A percentile compares a stretch with the other conserved stretches of the same genome.
phyloP scores from a whole-genome alignment of 768 basidiomycete species.

The Lentinula edodes region DNA sequence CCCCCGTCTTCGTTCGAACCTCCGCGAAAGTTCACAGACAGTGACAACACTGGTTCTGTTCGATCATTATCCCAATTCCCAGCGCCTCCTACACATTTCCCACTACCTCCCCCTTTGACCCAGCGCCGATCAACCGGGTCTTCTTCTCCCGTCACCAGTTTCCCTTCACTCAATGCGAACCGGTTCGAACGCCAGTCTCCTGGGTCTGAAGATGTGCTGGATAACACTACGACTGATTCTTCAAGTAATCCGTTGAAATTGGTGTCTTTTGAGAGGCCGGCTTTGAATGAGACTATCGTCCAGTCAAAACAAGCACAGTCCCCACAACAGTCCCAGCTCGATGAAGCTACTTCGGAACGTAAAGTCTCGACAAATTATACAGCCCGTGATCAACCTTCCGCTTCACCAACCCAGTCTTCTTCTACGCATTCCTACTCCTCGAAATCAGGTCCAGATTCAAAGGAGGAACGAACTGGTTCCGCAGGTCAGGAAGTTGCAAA shows the following conservation, averaged over 20 bases:
- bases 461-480: constrained; percentile 16
- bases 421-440: neutral
- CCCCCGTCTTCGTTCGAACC: constrained; percentile 30
- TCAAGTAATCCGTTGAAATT: neutral
- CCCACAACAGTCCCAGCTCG: neutral
- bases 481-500: constrained; percentile 27
- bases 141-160: constrained; percentile 18
- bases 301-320: neutral
- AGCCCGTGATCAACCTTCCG: neutral
- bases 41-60: constrained; percentile 44
- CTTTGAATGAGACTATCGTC: neutral
- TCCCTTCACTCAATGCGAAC: constrained; percentile 4
- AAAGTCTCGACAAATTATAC: neutral
- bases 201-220: neutral
- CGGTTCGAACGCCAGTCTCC: neutral
- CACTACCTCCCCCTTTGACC: constrained; percentile 41
- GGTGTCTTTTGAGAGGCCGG: neutral
- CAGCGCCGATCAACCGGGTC: constrained; percentile 17
- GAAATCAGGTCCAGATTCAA: constrained; percentile 8
- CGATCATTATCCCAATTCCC: constrained; percentile 72
- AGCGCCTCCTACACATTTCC: constrained; percentile 66
- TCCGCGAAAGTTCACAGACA: constrained; percentile 30
- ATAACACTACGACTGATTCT: neutral
- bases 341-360: neutral
- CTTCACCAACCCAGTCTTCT: neutral